These are phyloP conservation scores for Pythium utonaiense DNA, from an alignment of 352 stramenopile genomes.

Conservation along the genomic window DNA sequence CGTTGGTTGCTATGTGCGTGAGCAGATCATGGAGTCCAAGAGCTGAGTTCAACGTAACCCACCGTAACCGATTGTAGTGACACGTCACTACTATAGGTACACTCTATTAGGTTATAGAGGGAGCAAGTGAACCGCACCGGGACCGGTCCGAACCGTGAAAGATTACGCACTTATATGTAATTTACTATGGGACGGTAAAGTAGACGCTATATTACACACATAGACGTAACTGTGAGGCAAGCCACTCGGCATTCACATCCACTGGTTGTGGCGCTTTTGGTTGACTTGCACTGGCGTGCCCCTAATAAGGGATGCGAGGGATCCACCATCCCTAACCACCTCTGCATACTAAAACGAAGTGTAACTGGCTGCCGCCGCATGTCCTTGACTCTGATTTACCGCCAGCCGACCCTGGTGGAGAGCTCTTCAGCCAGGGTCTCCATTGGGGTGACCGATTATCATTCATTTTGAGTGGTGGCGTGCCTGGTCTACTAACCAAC, in stretches of 20 bases:
- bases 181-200: background rate
- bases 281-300: conserved; percentile 2
- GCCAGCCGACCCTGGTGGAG: background rate
- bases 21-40: conserved; percentile 20
- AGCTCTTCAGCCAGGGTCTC: conserved; percentile 8
- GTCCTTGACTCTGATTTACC: conserved; percentile 16
- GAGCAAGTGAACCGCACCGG: conserved; percentile 1
- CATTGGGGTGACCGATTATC: conserved; percentile 21
- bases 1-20: background rate
- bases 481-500: conserved; percentile 68
- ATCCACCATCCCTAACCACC: conserved; percentile 14
- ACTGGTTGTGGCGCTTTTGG: conserved; percentile 26
- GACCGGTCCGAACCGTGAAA: conserved; percentile 14
- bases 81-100: background rate
- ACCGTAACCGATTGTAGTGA: background rate
- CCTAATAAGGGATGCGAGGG: conserved; percentile 4
- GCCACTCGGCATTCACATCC: conserved; percentile 20
- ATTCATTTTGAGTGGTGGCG: conserved; percentile 59
- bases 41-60: background rate
- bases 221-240: conserved; percentile 7
- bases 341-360: conserved; percentile 6
- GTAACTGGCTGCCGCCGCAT: background rate
- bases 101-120: background rate
- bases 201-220: background rate
- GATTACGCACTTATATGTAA: background rate